phyloP scores from a whole-genome alignment of 108 stramenopile species.

The Skeletonema menzelii region DNA sequence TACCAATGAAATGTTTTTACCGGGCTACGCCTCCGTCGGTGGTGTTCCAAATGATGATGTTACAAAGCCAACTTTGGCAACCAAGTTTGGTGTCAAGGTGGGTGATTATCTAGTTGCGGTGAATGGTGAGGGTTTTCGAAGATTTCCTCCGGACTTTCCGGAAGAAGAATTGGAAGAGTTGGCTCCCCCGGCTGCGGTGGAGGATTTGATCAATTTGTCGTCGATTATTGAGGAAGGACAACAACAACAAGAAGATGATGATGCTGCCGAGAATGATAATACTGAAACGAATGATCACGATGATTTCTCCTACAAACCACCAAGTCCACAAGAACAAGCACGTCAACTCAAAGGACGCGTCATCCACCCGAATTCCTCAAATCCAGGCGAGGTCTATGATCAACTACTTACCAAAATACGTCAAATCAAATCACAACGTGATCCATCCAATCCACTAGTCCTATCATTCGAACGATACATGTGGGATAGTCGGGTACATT shows the following conservation, averaged over 20 bases:
- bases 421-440: conserved; percentile 42
- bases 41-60: conserved; percentile 34
- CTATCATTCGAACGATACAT: conserved; percentile 70
- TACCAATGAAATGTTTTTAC: conserved; percentile 74
- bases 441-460: conserved; percentile 51
- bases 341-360: conserved; percentile 25
- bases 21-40: conserved; percentile 69
- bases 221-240: not conserved
- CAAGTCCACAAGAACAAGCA: conserved; percentile 21
- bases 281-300: not conserved
- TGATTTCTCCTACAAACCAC: not conserved
- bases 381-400: conserved; percentile 31
- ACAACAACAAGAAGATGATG: not conserved
- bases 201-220: conserved; percentile 27
- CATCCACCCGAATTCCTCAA: conserved; percentile 13
- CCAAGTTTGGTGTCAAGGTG: conserved; percentile 61
- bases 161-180: conserved; percentile 63
- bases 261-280: conserved; percentile 1
- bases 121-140: conserved; percentile 69
- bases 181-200: conserved; percentile 7
- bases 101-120: conserved; percentile 80
- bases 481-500: conserved; percentile 79
- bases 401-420: conserved; percentile 59
- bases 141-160: conserved; percentile 74
- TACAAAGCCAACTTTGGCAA: conserved; percentile 52